Conservation (phyloP, 1,284 basidiomycete genomes). For the Prillingera fragicola region DNA sequence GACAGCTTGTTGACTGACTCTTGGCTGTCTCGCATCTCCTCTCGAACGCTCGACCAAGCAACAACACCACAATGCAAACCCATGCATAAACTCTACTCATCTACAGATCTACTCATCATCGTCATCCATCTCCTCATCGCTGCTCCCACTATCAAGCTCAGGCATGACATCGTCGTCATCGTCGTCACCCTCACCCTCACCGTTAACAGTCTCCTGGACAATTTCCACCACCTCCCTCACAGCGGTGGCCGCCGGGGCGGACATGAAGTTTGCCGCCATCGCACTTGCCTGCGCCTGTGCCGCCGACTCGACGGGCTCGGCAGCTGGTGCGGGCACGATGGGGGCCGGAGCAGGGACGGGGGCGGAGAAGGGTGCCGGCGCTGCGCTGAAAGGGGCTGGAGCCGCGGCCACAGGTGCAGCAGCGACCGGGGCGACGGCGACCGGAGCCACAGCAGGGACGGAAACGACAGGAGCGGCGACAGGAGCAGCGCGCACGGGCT, state of each 20-base stretch:
- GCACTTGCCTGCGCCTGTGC: conserved; percentile 1
- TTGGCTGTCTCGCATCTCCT: no score
- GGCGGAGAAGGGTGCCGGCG: neutral
- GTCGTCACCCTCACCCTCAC: conserved; percentile 1
- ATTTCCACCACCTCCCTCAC: neutral
- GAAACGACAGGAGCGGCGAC: neutral
- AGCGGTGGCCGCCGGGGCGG: neutral
- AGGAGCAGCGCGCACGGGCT: neutral
- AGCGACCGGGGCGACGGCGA: neutral
- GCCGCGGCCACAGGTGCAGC: neutral
- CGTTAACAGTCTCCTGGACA: neutral
- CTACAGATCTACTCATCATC: conserved; percentile 19
- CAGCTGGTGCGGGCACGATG: neutral
- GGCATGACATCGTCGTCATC: conserved; percentile 57
- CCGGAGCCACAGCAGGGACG: neutral
- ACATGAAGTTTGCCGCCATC: conserved; percentile 46
- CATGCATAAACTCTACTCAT: neutral
- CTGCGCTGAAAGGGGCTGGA: neutral
- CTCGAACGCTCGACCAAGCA: no score
- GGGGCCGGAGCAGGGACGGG: neutral
- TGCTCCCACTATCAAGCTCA: conserved; percentile 41
- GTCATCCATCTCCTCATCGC: conserved; percentile 48
- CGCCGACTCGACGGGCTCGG: conserved; percentile 4
- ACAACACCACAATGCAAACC: neutral
- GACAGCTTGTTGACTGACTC: no score